Base-by-base conservation (phyloP, 306 rosid genomes). In the Leucaena leucocephala region DNA sequence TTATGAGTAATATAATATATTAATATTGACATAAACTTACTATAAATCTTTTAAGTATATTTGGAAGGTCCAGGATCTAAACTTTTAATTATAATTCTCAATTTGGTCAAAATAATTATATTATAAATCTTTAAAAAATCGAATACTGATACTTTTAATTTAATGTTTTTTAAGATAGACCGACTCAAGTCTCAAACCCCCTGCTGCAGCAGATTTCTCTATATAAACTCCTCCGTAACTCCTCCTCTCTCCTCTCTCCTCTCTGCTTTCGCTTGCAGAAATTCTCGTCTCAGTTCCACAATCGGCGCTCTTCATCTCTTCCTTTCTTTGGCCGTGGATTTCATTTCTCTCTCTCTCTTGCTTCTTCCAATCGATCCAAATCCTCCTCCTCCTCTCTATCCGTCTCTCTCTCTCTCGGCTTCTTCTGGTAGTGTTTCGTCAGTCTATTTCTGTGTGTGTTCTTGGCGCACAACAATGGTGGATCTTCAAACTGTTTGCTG, bases 401-500 rank as follows among this genome's bases (percentile, higher is more conserved):
- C 12, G 15, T 58, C 38, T 22, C 8, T 13, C 38, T 11, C 7
- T 4, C 0, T 50, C 72, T n/a, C 17, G 10, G 14, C 19, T 21
- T 22, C 68, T 70, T 22, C 68, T 70, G 27, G n/a, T n/a, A 2
- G 46, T 7, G 70, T 38, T 52, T 66, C 6, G 3, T 16, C 10
- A 63, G 43, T 36, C 21, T 66, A 16, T 66, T 2, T n/a, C 6
- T 15, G 7, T 54, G 2, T 52, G 5, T 50, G 54, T 21, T 11
- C n/a, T 19, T 17, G 16, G 38, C 9, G 3, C 54, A 21, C 8
- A 44, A 68, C 38, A 21, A 69, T 94, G 98, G 97, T 92, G 82
- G 98, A 94, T 90, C 87, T 49, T 58, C 86, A 84, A 78, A 91
- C 90, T 6, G 97, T 94, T 7, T 94, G 98, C 81, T 92, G 95